Conservation (phyloP, 345 rosid genomes). For the Lepidium sativum region DNA sequence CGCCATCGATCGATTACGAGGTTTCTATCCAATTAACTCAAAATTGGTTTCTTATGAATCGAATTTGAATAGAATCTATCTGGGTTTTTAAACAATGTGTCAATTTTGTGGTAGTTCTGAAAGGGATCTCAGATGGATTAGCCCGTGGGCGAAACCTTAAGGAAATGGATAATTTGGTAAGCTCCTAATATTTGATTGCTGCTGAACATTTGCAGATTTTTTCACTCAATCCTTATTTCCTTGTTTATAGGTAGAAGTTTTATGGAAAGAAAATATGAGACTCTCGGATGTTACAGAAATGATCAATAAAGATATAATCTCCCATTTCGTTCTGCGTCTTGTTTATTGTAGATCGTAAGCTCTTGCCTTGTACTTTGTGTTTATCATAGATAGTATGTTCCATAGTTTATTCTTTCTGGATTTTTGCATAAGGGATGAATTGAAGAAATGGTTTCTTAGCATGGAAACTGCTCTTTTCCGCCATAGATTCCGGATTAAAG, state of each 20-base stretch:
- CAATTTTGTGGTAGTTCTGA: slow-evolving; percentile 47
- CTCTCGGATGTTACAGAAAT: slow-evolving; percentile 42
- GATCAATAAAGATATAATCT: slow-evolving; percentile 61
- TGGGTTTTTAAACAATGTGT: neutral
- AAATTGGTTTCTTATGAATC: neutral
- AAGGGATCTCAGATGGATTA: slow-evolving; percentile 64
- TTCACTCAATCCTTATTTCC: neutral
- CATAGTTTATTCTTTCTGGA: neutral
- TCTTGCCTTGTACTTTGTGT: neutral
- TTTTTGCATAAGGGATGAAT: slow-evolving; percentile 50
- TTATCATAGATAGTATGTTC: neutral
- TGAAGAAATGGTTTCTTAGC: slow-evolving; percentile 87
- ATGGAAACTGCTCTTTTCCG: slow-evolving; percentile 83
- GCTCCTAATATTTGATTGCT: neutral
- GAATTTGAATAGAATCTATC: neutral
- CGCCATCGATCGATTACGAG: slow-evolving; percentile 88
- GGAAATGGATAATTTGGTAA: slow-evolving; percentile 66
- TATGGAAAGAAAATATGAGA: slow-evolving; percentile 69
- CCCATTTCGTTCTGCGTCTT: slow-evolving; percentile 79
- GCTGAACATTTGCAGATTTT: neutral
- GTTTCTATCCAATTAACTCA: slow-evolving; percentile 20
- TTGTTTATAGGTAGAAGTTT: slow-evolving; percentile 29
- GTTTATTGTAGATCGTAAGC: slow-evolving; percentile 90
- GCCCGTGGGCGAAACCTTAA: slow-evolving; percentile 73
- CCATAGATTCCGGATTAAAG: slow-evolving; percentile 36